Evolutionary conservation across 805 yeast species (phyloP), one percentile per base, ranked within the genome.

Genomic region (Kazachstania bromeliacearum): DNA sequence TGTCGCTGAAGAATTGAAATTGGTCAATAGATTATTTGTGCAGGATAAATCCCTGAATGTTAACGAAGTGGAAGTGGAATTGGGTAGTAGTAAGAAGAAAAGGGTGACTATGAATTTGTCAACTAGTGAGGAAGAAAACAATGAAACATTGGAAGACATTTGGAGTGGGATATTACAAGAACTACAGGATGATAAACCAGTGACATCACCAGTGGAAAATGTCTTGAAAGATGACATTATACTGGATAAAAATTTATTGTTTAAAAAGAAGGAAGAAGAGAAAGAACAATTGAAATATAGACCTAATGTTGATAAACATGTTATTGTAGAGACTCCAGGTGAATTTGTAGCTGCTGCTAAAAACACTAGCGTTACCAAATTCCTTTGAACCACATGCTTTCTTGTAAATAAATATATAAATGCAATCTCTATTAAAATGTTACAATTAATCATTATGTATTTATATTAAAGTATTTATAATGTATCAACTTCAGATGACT

Each of bases 281-380:
- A 43, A 52, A 33, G 55, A 62, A 18, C 37, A 51, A 4, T 16
- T 43, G 4, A 48, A 50, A 10, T 62, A 54, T 34, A 47, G 45
- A 29, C 51, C 62, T 3, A 47, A 55, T 4, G 60, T 64, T 9
- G 58, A 57, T 10, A 39, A 46, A 7, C 68, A 65, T 39, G 40
- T 62, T 4, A 55, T 65, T 10, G 64, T 63, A 13, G 64, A 61
- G 24, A 53, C 40, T 2, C 67, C 70, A 2, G 70, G 70, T 12
- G 67, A 63, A 12, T 51, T 62, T 20, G 54, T 50, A 7, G 58
- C 53, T 6, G 60, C 63, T 5, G 69, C 69, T 2, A 45, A 39
- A 25, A 57, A 55, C n/a, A 61, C 61, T 5, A 51, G 51, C 29
- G 54, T 66, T 2, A 44, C 55, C 8, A 62, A 55, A 40, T 67